These are phyloP conservation scores for Sisymbrium irio DNA, from an alignment of 345 rosid species.

Conservation along the genomic window DNA sequence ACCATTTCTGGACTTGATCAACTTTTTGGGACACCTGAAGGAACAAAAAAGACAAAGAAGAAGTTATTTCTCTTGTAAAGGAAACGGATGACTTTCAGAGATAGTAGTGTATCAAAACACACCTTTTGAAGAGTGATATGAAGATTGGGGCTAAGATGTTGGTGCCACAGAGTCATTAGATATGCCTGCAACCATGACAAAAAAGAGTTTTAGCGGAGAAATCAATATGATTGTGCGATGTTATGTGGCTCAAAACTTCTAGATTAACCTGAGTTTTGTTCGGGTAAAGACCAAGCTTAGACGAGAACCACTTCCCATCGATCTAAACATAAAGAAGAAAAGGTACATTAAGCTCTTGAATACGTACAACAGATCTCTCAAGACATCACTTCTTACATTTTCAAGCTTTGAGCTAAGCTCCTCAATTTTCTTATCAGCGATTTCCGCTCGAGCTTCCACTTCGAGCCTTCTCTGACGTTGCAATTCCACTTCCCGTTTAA, in stretches of 20 bases:
- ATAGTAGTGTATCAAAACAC: not conserved
- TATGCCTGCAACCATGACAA: constrained; percentile 28
- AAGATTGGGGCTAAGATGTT: constrained; percentile 38
- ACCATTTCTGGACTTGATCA: constrained; percentile 35
- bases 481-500: constrained; percentile 35
- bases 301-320: constrained; percentile 30
- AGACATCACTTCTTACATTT: constrained; percentile 28
- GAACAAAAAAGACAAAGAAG: not conserved
- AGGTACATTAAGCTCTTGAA: not conserved
- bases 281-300: constrained; percentile 31
- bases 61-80: not conserved
- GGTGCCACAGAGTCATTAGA: constrained; percentile 36
- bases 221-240: not conserved
- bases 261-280: constrained; percentile 36
- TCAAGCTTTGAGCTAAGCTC: constrained; percentile 34
- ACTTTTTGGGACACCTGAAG: constrained; percentile 25
- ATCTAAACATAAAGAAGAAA: constrained; percentile 20
- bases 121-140: constrained; percentile 40
- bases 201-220: not conserved
- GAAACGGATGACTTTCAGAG: not conserved
- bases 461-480: constrained; percentile 39
- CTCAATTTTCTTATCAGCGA: constrained; percentile 35
- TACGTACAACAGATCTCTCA: not conserved
- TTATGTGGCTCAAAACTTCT: not conserved
- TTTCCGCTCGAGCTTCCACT: constrained; percentile 31